phyloP scores from a whole-genome alignment of 805 yeast genomes.

The Saccharomycopsis synnaedendra region DNA sequence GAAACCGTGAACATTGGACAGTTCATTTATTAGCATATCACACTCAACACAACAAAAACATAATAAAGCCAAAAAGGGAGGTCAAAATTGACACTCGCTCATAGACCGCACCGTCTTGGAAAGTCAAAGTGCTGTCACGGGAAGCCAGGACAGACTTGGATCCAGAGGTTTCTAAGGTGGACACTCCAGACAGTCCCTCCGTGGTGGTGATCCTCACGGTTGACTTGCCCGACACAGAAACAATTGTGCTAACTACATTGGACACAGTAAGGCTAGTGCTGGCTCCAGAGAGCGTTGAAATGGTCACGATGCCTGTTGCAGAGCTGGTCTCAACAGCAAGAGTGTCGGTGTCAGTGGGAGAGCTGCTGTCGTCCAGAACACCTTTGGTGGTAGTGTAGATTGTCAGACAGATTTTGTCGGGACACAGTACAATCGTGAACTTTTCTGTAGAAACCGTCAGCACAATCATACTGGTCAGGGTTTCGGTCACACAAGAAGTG shows the following conservation, averaged over 20 bases:
- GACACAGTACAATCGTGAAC: slow-evolving; percentile 15
- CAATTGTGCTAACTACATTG: not conserved
- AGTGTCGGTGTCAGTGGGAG: not conserved
- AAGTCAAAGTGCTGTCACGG: slow-evolving; percentile 3
- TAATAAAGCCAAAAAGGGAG: not conserved
- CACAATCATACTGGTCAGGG: slow-evolving; percentile 16
- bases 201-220: slow-evolving; percentile 2
- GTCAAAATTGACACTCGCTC: not conserved
- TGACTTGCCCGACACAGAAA: slow-evolving; percentile 3
- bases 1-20: too few species aligned
- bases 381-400: slow-evolving; percentile 1
- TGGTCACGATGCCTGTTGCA: too few species aligned
- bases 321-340: too few species aligned
- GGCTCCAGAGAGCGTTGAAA: slow-evolving; percentile 2
- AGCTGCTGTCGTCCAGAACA: not conserved
- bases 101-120: slow-evolving; percentile 3
- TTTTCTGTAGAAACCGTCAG: slow-evolving; percentile 16
- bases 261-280: not conserved
- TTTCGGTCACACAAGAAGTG: slow-evolving; percentile 16
- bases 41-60: not conserved
- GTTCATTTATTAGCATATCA: too few species aligned
- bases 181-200: not conserved
- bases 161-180: not conserved
- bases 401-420: slow-evolving; percentile 15
- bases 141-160: not conserved